Base-by-base conservation (phyloP, 345 rosid genomes). In the Ailanthus altissimus region DNA sequence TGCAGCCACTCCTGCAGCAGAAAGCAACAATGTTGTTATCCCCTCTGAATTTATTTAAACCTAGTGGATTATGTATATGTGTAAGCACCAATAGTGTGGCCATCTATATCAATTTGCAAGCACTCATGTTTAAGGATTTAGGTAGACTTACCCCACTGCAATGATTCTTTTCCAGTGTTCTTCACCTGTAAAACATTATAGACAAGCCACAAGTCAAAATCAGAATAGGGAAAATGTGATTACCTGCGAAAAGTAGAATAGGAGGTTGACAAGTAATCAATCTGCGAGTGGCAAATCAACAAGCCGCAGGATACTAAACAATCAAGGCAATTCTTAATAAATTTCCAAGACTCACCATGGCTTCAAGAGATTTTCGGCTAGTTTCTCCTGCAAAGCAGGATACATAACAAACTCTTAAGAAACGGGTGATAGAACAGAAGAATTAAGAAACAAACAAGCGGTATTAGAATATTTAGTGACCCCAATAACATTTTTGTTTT, bases 131-230 rank as follows among this genome's bases (percentile, higher is more conserved):
- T 8, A n/a, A 11, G 45, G 62, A 23, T 40, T 40, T 56, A 13
- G 11, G 0, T n/a, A 50, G 25, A 80, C 93, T 83, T 76, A 91
- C 99, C 98, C 98, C 99, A 96, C 12, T 90, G 97, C 21, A 93
- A 77, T 38, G 99, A 91, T 74, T 96, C 98, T 73, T 92, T 92
- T 40, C 98, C 97, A 0, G 94, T 88, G 81, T 82, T 89, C 91
- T 88, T 96, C 85, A 95, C 97, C 98, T 95, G 79, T 1, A 74
- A 49, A 81, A 77, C 21, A 80, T 42, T 40, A 57, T 7, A 4
- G 49, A 60, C 16, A 23, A 28, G 5, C 3, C 23, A 59, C 7
- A n/a, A 9, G 8, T 64, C 15, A 72, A 36, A 42, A 47, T 38
- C 18, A 23, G 67, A 72, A 21, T 43, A 57, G 13, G 13, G 42